Evolutionary conservation across 768 basidiomycete species (phyloP).

Genomic region (Sporobolomyces roseus): DNA sequence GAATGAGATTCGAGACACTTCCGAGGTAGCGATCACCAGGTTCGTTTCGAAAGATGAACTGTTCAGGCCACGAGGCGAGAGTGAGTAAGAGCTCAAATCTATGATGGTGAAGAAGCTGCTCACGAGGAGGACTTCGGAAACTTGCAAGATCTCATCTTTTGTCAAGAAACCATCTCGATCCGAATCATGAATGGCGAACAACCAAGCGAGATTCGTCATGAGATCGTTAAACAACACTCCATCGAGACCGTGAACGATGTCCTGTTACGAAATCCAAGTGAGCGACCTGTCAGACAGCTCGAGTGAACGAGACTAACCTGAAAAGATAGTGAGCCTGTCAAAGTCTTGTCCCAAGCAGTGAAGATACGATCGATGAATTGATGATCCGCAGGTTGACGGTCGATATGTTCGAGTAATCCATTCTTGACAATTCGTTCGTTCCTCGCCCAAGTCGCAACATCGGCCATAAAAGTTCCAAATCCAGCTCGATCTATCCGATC

Average conservation of each 20-base stretch:
- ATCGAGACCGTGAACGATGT: conserved; percentile 80
- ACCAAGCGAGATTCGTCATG: conserved; percentile 99
- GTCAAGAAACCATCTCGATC: conserved; percentile 92
- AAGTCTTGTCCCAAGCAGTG: conserved; percentile 85
- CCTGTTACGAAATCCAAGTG: no score
- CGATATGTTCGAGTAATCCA: conserved; percentile 85
- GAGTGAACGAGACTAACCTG: conserved; percentile 57
- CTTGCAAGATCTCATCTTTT: conserved; percentile 90
- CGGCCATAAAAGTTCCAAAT: conserved; percentile 83
- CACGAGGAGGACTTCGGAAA: conserved; percentile 90
- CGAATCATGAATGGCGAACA: conserved; percentile 83
- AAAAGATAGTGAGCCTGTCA: conserved; percentile 77
- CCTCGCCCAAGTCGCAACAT: conserved; percentile 91
- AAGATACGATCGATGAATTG: conserved; percentile 91
- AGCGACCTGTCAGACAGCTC: no score
- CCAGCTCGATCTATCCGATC: conserved; percentile 80
- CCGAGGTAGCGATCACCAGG: conserved; percentile 94
- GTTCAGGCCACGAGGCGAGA: neutral
- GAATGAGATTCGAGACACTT: conserved; percentile 78
- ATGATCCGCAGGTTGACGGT: conserved; percentile 88
- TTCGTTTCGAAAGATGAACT: conserved; percentile 99
- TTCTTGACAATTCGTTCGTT: conserved; percentile 82
- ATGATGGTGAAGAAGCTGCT: conserved; percentile 43
- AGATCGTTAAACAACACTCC: conserved; percentile 92
- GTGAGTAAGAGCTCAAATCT: neutral